Base-by-base conservation (phyloP, 345 rosid species). In the Rhodamnia rubescens region DNA sequence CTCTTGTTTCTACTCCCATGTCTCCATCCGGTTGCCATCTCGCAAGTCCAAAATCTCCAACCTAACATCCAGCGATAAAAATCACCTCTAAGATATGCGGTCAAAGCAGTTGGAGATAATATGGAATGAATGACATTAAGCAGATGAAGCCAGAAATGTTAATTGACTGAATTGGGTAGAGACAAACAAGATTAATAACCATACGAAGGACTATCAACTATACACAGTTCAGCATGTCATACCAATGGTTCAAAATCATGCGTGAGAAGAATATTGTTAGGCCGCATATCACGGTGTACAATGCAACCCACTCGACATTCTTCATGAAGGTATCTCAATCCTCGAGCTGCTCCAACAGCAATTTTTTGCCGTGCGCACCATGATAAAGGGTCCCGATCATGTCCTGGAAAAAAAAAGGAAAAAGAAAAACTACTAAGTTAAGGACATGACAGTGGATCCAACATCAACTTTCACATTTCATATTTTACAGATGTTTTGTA, bases 11-110 rank as follows among this genome's bases (percentile, higher is more conserved):
- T 13, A 95, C 98, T 86, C 98, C 98, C 91, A 84, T 89, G 87
- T 97, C 98, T 84, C 98, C 99, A 90, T 96, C 98, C 47, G 98
- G 99, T 87, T 97, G 99, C 98, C 99, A 97, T 88, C 99, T 93
- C 49, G 99, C 99, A 59, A 97, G 91, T 82, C 99, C 99, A 54
- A 97, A 97, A 90, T 97, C 99, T 85, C 99, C 99, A 87, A 97
- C 99, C 99, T 94, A 86, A 61, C 69, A 87, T 86, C 36, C 69
- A 84, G 83, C 69, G 36, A 49, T 44, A 82, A 51, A 81, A 56
- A 84, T 83, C 81, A 87, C 83, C 85, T 78, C 57, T 32, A 82
- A 82, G n/a, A 14, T 81, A 57, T 32, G 26, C 24, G 2, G 47
- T 26, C 12, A 32, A 32, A 69, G 78, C 24, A 69, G 22, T 69